Percentiles rank a stretch among this genome's conserved stretches.
These are phyloP conservation scores for Mycena albidolilacea DNA, from an alignment of 768 basidiomycete genomes.

Conservation along the genomic window DNA sequence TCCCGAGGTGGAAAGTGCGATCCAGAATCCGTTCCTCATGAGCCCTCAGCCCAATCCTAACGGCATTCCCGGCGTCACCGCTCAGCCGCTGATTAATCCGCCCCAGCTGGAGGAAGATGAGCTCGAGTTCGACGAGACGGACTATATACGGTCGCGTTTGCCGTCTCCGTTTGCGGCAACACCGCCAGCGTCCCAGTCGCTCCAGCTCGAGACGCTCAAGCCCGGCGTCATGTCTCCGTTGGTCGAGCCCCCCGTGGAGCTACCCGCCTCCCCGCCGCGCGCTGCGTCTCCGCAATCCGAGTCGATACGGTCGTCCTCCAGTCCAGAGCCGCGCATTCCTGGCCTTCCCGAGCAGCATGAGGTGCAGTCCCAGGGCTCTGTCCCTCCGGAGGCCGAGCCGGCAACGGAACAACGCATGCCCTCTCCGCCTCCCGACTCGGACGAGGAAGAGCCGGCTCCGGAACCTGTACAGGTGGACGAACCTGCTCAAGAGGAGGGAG, in stretches of 20 bases:
- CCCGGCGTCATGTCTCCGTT: constrained; percentile 5
- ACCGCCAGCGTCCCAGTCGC: constrained; percentile 18
- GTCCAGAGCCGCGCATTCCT: constrained; percentile 34
- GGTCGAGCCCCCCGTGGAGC: constrained; percentile 21
- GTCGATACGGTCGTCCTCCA: constrained; percentile 40
- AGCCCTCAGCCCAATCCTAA: constrained; percentile 6
- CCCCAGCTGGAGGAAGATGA: constrained; percentile 24
- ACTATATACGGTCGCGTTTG: constrained; percentile 37
- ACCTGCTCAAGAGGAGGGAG: not conserved
- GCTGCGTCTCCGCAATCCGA: constrained; percentile 15
- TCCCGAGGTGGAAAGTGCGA: not conserved
- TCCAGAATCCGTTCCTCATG: constrained; percentile 6
- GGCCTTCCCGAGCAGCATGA: constrained; percentile 2
- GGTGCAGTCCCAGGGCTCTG: constrained; percentile 1
- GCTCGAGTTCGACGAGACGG: constrained; percentile 37
- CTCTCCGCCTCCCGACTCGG: constrained; percentile 37
- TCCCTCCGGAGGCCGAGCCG: constrained; percentile 17
- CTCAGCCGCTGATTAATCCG: not conserved
- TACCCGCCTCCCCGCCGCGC: not conserved
- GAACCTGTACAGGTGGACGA: constrained; percentile 1
- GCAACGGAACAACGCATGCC: constrained; percentile 20
- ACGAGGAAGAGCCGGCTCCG: constrained; percentile 23
- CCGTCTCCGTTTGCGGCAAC: constrained; percentile 38
- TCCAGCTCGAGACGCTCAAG: constrained; percentile 4
- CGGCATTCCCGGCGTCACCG: not conserved